These are phyloP conservation scores for Tulasnella sp. DNA, from an alignment of 768 basidiomycete species.

Conservation along the genomic window DNA sequence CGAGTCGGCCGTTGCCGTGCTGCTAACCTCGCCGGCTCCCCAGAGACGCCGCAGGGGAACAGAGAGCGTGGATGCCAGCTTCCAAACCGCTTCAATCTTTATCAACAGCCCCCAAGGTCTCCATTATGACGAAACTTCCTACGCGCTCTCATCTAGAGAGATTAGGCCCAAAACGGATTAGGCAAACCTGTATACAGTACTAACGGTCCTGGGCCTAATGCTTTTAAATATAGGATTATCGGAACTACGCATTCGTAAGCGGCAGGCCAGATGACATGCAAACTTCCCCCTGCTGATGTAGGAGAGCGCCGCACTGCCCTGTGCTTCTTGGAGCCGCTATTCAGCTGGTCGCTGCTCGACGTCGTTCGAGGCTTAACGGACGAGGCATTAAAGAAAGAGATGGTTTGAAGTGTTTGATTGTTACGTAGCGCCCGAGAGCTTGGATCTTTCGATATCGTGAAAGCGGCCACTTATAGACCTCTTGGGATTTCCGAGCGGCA, in stretches of 20 bases:
- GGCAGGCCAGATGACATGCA: not conserved
- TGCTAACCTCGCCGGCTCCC: no score
- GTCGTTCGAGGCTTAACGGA: no score
- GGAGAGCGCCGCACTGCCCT: not conserved
- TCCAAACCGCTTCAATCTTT: no score
- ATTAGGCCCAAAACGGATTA: not conserved
- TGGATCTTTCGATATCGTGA: no score
- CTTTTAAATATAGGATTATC: conserved; percentile 6
- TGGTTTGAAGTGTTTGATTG: no score
- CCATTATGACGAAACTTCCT: conserved; percentile 3
- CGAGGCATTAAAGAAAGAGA: no score
- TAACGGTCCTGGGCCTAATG: not conserved
- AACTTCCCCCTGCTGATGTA: not conserved
- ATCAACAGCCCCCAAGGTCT: not conserved
- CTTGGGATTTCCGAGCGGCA: no score
- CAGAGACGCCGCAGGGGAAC: not conserved
- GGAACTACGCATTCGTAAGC: not conserved
- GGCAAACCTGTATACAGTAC: not conserved
- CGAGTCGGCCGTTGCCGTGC: no score
- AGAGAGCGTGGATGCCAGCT: not conserved
- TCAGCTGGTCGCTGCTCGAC: no score
- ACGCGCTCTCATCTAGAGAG: not conserved
- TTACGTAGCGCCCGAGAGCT: no score
- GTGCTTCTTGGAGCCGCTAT: no score
- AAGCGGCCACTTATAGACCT: no score